These are phyloP conservation scores for Candolleomyces aberdarensis DNA, from an alignment of 768 basidiomycete species.

Conservation along the genomic window DNA sequence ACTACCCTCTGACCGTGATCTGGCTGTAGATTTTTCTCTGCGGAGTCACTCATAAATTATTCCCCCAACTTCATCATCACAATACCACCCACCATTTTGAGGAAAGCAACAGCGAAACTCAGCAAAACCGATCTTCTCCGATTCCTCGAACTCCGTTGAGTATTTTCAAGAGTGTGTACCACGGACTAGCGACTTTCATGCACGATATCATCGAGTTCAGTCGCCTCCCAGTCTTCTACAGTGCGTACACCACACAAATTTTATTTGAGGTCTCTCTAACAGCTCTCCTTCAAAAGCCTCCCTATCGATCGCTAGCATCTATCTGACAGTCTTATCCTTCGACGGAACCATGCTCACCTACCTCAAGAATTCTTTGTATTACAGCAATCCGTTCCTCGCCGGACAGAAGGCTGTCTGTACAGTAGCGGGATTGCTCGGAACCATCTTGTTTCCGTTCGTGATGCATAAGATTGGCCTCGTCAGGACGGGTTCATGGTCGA, in stretches of 20 bases:
- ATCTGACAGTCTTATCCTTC: constrained; percentile 39
- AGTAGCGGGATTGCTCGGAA: constrained; percentile 45
- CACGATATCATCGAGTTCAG: constrained; percentile 9
- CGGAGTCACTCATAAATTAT: not conserved
- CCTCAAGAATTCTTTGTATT: constrained; percentile 40
- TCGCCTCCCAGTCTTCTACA: constrained; percentile 15
- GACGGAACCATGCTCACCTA: constrained; percentile 53
- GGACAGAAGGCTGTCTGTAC: constrained; percentile 46
- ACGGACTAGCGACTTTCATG: not conserved
- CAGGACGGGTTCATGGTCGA: constrained; percentile 48
- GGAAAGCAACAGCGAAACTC: not conserved
- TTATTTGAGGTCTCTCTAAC: constrained; percentile 12
- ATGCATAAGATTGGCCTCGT: constrained; percentile 41
- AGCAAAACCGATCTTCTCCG: not conserved
- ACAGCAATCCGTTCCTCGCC: constrained; percentile 45
- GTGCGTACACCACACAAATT: constrained; percentile 10
- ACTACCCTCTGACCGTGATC: not conserved
- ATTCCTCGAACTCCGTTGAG: not conserved
- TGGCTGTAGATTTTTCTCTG: constrained; percentile 1
- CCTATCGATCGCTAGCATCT: constrained; percentile 40
- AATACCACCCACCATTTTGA: not conserved
- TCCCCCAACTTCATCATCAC: not conserved
- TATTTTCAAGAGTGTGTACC: no score
- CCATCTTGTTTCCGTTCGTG: constrained; percentile 38
- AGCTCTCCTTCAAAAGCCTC: constrained; percentile 36